These are phyloP conservation scores for Lipomyces orientalis DNA, from an alignment of 805 yeast genomes.

Conservation along the genomic window DNA sequence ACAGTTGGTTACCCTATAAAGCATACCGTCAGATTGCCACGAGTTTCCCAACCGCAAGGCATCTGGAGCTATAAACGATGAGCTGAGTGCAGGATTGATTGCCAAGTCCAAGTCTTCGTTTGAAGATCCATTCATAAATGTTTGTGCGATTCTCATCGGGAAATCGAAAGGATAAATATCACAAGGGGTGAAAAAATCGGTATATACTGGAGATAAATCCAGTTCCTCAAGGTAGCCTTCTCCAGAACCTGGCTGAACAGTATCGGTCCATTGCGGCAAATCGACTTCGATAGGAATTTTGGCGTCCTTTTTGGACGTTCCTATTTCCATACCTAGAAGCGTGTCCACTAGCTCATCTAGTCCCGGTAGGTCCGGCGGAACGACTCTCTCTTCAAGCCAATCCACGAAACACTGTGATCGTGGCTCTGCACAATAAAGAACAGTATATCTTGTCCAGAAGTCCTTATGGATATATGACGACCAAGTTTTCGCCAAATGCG, in stretches of 20 bases:
- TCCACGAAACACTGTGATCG: constrained; percentile 22
- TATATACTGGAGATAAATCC: background rate
- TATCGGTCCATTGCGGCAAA: background rate
- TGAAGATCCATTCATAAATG: background rate
- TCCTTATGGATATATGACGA: constrained; percentile 28
- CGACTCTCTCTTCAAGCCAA: constrained; percentile 24
- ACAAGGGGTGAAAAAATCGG: background rate
- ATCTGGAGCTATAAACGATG: background rate
- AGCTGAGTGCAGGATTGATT: background rate
- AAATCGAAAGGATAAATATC: background rate
- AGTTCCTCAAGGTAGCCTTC: background rate
- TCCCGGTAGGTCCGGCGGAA: constrained; percentile 23
- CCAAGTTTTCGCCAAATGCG: constrained; percentile 26
- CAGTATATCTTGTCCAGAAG: constrained; percentile 28
- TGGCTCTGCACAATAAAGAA: constrained; percentile 23
- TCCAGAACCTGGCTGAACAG: background rate
- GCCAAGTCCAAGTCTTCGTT: background rate
- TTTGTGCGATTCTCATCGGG: background rate
- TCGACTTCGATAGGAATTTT: background rate
- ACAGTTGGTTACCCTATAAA: background rate
- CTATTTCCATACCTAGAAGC: background rate
- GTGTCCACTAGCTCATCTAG: constrained; percentile 8
- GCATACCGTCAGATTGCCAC: background rate
- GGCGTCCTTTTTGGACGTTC: background rate
- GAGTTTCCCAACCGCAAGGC: background rate